These are phyloP conservation scores for Cyberlindnera misumaiensis DNA, from an alignment of 805 yeast genomes.

Conservation along the genomic window DNA sequence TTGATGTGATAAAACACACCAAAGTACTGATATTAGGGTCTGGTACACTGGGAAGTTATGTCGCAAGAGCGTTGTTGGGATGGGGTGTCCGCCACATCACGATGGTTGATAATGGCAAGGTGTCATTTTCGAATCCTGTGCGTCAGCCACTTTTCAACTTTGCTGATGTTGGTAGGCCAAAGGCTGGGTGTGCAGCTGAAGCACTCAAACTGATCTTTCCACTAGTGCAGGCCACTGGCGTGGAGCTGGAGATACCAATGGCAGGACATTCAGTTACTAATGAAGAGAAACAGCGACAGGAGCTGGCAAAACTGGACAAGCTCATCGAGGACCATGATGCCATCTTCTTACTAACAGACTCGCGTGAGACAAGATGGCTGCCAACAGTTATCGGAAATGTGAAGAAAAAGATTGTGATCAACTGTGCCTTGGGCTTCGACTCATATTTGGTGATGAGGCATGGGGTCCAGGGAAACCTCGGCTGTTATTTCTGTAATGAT, in stretches of 20 bases:
- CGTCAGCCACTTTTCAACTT: slow-evolving; percentile 84
- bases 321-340: slow-evolving; percentile 68
- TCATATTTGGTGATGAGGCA: slow-evolving; percentile 92
- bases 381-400: slow-evolving; percentile 80
- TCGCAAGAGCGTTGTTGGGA: slow-evolving; percentile 77
- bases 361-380: slow-evolving; percentile 96
- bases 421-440: slow-evolving; percentile 94
- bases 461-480: slow-evolving; percentile 50
- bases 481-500: slow-evolving; percentile 95
- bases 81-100: slow-evolving; percentile 92
- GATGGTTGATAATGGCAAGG: slow-evolving; percentile 82
- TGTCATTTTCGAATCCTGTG: slow-evolving; percentile 92
- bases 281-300: slow-evolving; percentile 41
- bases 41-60: slow-evolving; percentile 93
- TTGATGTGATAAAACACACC: slow-evolving; percentile 53
- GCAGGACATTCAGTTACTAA: slow-evolving; percentile 80
- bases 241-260: slow-evolving; percentile 81
- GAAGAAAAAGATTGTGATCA: slow-evolving; percentile 66
- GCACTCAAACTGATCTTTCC: slow-evolving; percentile 74
- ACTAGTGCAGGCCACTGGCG: slow-evolving; percentile 58
- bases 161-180: slow-evolving; percentile 71
- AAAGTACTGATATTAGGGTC: slow-evolving; percentile 84
- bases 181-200: slow-evolving; percentile 73
- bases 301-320: slow-evolving; percentile 44
- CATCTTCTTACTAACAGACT: slow-evolving; percentile 80